These are phyloP conservation scores for Malassezia japonica DNA, from an alignment of 1,284 basidiomycete species.

Conservation along the genomic window DNA sequence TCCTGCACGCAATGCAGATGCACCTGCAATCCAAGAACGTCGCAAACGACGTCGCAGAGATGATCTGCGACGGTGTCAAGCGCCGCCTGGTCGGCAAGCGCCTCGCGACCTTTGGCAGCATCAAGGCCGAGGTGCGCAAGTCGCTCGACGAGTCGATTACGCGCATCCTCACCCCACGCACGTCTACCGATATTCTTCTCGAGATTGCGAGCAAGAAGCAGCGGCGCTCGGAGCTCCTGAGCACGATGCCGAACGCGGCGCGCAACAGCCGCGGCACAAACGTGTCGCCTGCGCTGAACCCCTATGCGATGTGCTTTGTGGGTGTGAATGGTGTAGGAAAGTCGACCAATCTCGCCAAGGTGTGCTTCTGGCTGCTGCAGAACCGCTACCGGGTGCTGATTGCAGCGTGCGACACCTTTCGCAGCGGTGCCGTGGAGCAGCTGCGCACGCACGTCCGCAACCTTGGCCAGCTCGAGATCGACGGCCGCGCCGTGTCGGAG, in stretches of 20 bases:
- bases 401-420: conserved; percentile 96
- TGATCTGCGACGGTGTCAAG: conserved; percentile 85
- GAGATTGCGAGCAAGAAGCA: conserved; percentile 54
- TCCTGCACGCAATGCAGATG: conserved; percentile 85
- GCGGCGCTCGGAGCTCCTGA: conserved; percentile 22
- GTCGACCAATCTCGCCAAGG: conserved; percentile 94
- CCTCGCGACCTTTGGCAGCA: conserved; percentile 48
- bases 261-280: conserved; percentile 47
- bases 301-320: conserved; percentile 90
- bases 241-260: conserved; percentile 21
- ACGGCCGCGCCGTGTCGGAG: conserved; percentile 21
- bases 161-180: conserved; percentile 87
- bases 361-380: conserved; percentile 97
- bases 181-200: conserved; percentile 85
- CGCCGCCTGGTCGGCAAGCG: conserved; percentile 73
- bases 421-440: conserved; percentile 96
- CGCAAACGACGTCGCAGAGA: conserved; percentile 84
- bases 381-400: conserved; percentile 87
- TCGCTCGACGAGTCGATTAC: conserved; percentile 81
- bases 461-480: conserved; percentile 64
- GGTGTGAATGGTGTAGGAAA: conserved; percentile 99
- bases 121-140: conserved; percentile 70
- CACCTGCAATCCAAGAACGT: conserved; percentile 99
- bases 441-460: conserved; percentile 92
- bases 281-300: conserved; percentile 59